Base-by-base conservation (phyloP, 306 rosid genomes). In the Begonia peltatifolia region DNA sequence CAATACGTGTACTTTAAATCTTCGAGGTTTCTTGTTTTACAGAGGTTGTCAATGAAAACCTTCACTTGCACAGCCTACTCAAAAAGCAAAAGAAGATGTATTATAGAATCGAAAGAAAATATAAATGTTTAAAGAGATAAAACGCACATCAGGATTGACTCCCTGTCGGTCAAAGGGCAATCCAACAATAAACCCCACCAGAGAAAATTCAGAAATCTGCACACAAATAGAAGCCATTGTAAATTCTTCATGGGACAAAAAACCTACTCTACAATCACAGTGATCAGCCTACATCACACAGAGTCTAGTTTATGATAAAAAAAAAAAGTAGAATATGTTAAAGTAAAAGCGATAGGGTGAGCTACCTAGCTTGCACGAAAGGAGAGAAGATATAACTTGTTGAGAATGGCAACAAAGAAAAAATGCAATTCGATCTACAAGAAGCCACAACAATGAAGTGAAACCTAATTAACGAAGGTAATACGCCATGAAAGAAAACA, bases 171-270 rank as follows among this genome's bases (percentile, higher is more conserved):
- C 61, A 11, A 63, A 73, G 54, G 94, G 85, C 68, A 49, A 44
- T 14, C 99, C 99, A 57, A 90, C 77, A 57, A 90, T 68, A 50
- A 90, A 76, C 18, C 86, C 92, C 61, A 57, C 72, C 69, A 86
- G 52, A 49, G 87, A 80, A 25, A 74, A 69, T 48, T 71, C 64
- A 47, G 86, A 73, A 42, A 76, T 67, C 97, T 89, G 86, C 77
- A 74, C 6, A 67, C 12, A 64, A 60, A 63, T 57, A 49, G 50
- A 42, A 59, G 50, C 16, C 44, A 53, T 62, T 60, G 63, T 58
- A 10, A 35, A 55, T 47, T 53, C 30, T 52, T 47, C 38, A 48
- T 10, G 18, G 66, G 41, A 63, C 41, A 25, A 12, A 38, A 18
- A 50, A 36, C 6, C 35, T 25, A 1, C 35, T 17, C 18, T 17